These are phyloP conservation scores for Kodamaea restingae DNA, from an alignment of 805 yeast species.

Conservation along the genomic window DNA sequence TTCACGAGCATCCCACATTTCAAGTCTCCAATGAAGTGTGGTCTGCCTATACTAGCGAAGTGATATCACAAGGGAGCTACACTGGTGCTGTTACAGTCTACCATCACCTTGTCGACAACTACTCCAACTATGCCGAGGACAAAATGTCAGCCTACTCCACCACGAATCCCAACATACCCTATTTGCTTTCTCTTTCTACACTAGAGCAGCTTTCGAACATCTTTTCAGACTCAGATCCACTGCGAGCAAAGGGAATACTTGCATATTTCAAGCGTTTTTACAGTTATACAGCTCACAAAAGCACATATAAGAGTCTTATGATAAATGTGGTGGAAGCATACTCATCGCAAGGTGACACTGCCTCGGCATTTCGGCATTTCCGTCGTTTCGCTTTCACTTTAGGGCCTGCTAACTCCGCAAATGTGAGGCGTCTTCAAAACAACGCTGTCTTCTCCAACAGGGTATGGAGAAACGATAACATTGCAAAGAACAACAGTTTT, in stretches of 20 bases:
- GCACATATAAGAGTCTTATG: constrained; percentile 24
- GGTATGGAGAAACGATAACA: constrained; percentile 22
- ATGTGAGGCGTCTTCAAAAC: constrained; percentile 9
- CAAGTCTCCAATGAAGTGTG: constrained; percentile 31
- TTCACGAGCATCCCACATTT: constrained; percentile 15
- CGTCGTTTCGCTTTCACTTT: constrained; percentile 15
- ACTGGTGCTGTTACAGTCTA: constrained; percentile 31
- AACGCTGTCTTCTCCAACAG: constrained; percentile 15
- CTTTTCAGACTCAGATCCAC: constrained; percentile 24
- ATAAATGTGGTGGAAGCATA: constrained; percentile 30
- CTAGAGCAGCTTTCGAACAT: constrained; percentile 26
- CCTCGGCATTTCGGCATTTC: constrained; percentile 19
- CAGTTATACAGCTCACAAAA: constrained; percentile 29
- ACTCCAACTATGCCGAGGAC: constrained; percentile 13
- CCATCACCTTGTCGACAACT: constrained; percentile 33
- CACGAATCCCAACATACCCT: constrained; percentile 24
- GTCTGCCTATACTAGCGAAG: constrained; percentile 25
- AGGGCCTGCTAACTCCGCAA: constrained; percentile 19
- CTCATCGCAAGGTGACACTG: constrained; percentile 19
- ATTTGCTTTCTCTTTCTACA: constrained; percentile 26
- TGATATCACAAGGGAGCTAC: constrained; percentile 22
- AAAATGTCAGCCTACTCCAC: constrained; percentile 10
- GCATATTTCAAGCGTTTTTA: constrained; percentile 37
- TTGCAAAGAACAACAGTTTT: constrained; percentile 14
- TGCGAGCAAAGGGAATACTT: constrained; percentile 27